Evolutionary conservation across 768 basidiomycete species (phyloP), one percentile per base, ranked within the genome.

Genomic region (Termitomyces heimii): DNA sequence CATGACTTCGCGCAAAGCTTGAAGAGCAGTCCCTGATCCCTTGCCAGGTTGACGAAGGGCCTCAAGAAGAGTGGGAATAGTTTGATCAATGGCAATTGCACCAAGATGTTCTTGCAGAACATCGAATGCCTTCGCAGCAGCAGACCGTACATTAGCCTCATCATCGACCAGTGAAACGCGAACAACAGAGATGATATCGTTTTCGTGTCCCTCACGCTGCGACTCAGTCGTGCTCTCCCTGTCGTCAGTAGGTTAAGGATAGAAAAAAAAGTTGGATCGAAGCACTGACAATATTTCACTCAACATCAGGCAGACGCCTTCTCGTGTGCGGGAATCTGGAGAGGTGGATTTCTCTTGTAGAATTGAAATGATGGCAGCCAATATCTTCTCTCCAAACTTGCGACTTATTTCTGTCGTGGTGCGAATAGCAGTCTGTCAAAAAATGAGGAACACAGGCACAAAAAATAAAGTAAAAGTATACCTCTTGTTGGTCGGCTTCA

Each of bases 1-100:
- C 91, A 96, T 96, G 62, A 98, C 93, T 75, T 98, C 96, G 55
- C 81, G 86, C 39, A 98, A 75, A 0, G 97, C 97, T 66, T 94
- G 87, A 35, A 98, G 76, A 12, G 97, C 96, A 16, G 96, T 98
- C 10, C 93, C 94, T n/a, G 96, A 96, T 20, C 89, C 84, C 64
- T 88, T 89, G 5, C 95, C 95, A 14, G 94, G 93, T 70, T 94
- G 90, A 18, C 92, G 86, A 35, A 98, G 85, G 1, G 96, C 96
- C 64, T 94, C 94, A 53, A 99, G 70, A 0, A 98, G 71, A 0
- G 96, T 98, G 0, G 97, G 96, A 57, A 98, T 98, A 0, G 94
- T 98, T 72, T 95, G 84, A 66, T 98, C 96, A 60, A 98, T 95
- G 6, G 95, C 94, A 67, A 88, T 91, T 31, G 84, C 80, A 7